A percentile compares a stretch with the other conserved stretches of the same genome.
phyloP scores from a whole-genome alignment of 441 rosid species.

The Gossypium aridum region DNA sequence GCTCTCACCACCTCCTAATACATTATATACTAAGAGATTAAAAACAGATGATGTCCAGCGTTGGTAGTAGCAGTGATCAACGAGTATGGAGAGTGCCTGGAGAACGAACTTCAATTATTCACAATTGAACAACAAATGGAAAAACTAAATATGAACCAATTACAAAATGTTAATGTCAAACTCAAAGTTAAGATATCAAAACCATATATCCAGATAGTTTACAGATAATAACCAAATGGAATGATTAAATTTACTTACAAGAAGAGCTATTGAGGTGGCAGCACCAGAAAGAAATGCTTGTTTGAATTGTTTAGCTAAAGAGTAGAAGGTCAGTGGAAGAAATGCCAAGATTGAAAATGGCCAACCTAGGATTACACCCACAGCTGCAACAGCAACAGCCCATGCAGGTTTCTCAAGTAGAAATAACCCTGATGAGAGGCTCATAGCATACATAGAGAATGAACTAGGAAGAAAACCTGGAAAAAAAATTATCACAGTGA shows the following conservation, averaged over 20 bases:
- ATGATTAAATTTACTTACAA: constrained; percentile 37
- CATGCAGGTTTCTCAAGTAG: constrained; percentile 66
- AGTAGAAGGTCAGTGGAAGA: constrained; percentile 60
- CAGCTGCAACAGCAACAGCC: constrained; percentile 64
- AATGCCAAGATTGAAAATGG: constrained; percentile 88
- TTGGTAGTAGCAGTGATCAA: constrained; percentile 60
- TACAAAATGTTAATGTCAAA: not conserved
- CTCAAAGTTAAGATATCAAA: not conserved
- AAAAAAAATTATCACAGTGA: not conserved
- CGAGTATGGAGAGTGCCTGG: constrained; percentile 68
- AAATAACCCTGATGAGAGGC: constrained; percentile 85
- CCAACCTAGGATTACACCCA: constrained; percentile 92
- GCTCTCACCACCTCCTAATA: constrained; percentile 92
- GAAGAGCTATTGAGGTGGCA: constrained; percentile 40
- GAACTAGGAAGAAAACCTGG: constrained; percentile 96
- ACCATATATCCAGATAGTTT: not conserved
- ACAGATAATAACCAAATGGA: not conserved
- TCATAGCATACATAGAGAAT: constrained; percentile 93
- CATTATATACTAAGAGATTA: constrained; percentile 80
- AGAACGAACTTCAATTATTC: constrained; percentile 19
- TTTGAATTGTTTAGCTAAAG: constrained; percentile 62
- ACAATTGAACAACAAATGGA: constrained; percentile 3
- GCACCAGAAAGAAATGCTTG: constrained; percentile 61
- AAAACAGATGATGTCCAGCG: constrained; percentile 83
- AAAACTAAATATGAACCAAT: not conserved